These are phyloP conservation scores for Penicillium longicatenatum DNA, from an alignment of 495 filamentous ascomycete species.

Conservation along the genomic window DNA sequence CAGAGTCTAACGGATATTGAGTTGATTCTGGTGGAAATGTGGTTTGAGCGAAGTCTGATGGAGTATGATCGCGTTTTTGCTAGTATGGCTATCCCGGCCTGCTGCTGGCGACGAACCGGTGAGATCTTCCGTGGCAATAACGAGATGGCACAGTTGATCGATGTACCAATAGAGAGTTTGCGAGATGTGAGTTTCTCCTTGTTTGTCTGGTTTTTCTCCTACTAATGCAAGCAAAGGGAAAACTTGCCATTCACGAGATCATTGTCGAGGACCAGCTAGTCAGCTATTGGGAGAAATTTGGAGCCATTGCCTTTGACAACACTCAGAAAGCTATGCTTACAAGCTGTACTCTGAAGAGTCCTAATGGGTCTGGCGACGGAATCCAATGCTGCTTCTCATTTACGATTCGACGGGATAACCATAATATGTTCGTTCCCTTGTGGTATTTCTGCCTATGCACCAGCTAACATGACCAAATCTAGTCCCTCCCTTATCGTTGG, in stretches of 20 bases:
- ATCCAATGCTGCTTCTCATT: conserved; percentile 98
- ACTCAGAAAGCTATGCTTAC: conserved; percentile 97
- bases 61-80: conserved; percentile 98
- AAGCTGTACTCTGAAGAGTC: conserved; percentile 87
- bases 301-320: conserved; percentile 95
- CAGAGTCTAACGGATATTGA: conserved; percentile 89
- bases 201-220: background rate
- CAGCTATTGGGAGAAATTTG: conserved; percentile 98
- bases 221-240: conserved; percentile 59
- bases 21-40: conserved; percentile 93
- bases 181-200: conserved; percentile 70
- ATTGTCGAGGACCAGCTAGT: conserved; percentile 92
- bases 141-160: conserved; percentile 97
- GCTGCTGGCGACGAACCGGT: conserved; percentile 94
- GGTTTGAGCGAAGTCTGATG: conserved; percentile 93
- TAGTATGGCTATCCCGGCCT: conserved; percentile 97
- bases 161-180: conserved; percentile 86
- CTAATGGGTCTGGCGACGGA: conserved; percentile 67
- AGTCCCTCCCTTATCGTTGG: conserved; percentile 6
- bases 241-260: conserved; percentile 93
- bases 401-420: conserved; percentile 87
- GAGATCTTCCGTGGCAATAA: conserved; percentile 98
- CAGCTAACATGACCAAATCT: background rate
- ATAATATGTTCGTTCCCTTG: conserved; percentile 80
- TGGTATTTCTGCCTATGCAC: background rate